phyloP scores from a whole-genome alignment of 2,329 filamentous ascomycete genomes.

The Beauveria sp. region DNA sequence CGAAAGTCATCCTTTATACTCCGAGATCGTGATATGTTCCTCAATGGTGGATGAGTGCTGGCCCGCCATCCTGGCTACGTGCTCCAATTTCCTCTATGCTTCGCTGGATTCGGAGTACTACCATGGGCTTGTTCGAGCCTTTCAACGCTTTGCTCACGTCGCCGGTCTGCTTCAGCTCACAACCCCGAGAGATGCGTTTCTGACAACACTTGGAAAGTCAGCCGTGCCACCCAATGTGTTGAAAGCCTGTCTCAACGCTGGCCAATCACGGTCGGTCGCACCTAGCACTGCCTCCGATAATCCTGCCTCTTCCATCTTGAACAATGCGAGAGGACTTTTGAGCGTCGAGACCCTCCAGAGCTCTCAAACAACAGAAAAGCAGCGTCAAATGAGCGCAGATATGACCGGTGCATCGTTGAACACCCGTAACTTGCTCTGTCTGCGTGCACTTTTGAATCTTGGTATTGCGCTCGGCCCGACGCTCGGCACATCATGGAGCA shows the following conservation, averaged over 20 bases:
- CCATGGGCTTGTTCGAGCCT: conserved; percentile 80
- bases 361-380: conserved; percentile 49
- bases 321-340: conserved; percentile 63
- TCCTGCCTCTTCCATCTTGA: conserved; percentile 48
- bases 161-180: conserved; percentile 76
- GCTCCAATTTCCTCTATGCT: conserved; percentile 90
- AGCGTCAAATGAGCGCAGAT: conserved; percentile 53
- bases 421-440: conserved; percentile 80
- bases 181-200: conserved; percentile 86
- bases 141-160: conserved; percentile 93
- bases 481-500: conserved; percentile 76
- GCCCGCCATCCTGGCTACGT: conserved; percentile 90
- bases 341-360: conserved; percentile 64
- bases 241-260: conserved; percentile 49
- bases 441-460: conserved; percentile 86
- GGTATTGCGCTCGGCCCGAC: conserved; percentile 92
- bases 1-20: conserved; percentile 61
- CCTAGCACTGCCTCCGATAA: conserved; percentile 41
- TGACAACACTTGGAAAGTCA: conserved; percentile 88
- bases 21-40: conserved; percentile 69
- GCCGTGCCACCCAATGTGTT: conserved; percentile 78
- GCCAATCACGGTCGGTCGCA: conserved; percentile 33
- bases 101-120: conserved; percentile 91
- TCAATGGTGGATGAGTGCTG: conserved; percentile 85
- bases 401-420: conserved; percentile 53